phyloP scores from a whole-genome alignment of 306 rosid species.

The Begonia loranthoides region DNA sequence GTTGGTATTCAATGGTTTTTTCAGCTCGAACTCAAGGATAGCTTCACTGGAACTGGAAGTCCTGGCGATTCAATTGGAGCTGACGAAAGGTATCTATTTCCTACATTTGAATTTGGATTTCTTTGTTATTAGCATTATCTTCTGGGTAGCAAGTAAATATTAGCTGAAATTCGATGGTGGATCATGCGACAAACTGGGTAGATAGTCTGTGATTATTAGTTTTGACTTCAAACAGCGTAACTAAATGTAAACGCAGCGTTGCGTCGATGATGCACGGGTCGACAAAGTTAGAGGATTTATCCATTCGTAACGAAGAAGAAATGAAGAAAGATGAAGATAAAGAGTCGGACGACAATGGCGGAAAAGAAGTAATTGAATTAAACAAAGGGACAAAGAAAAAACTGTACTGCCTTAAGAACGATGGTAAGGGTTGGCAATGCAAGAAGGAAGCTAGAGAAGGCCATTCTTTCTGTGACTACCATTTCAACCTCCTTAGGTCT shows the following conservation, averaged over 20 bases:
- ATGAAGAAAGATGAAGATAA: background rate
- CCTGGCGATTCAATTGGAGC: constrained; percentile 41
- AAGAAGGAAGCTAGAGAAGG: constrained; percentile 23
- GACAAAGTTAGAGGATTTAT: constrained; percentile 10
- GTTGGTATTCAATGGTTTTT: background rate
- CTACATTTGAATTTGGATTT: background rate
- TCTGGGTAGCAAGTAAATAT: background rate
- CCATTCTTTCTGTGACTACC: constrained; percentile 25
- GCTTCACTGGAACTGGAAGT: constrained; percentile 28
- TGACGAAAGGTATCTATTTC: constrained; percentile 36
- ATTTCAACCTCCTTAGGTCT: constrained; percentile 20
- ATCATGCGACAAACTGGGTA: background rate
- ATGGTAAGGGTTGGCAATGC: constrained; percentile 34
- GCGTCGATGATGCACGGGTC: constrained; percentile 35
- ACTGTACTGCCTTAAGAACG: constrained; percentile 10
- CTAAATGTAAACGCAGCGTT: constrained; percentile 21
- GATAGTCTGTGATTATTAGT: background rate
- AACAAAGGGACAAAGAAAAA: background rate
- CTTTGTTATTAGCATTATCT: background rate
- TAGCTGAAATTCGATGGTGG: constrained; percentile 3
- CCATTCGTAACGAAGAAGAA: constrained; percentile 7
- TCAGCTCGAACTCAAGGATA: constrained; percentile 33
- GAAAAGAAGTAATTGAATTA: constrained; percentile 4
- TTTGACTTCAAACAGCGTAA: background rate
- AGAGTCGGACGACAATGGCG: constrained; percentile 6